Conservation (phyloP, 2,329 filamentous ascomycete genomes). For the Trichoderma lentiforme region DNA sequence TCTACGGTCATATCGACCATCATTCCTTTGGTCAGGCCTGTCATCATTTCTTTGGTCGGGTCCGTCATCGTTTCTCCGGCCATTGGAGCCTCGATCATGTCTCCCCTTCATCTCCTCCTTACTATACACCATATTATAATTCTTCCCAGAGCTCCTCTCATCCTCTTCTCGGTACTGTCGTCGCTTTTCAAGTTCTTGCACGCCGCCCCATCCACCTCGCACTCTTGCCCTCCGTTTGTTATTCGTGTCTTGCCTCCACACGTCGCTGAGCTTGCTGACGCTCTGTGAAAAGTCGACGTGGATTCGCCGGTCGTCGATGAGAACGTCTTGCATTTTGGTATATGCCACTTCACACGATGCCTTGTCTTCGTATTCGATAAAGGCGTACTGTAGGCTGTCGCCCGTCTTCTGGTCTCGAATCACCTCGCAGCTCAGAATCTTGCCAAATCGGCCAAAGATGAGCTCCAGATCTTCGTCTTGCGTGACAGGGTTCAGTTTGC, state of each 20-base stretch:
- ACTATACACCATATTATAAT: conserved; percentile 80
- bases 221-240: conserved; percentile 63
- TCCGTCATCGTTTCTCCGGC: conserved; percentile 20
- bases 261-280: conserved; percentile 80
- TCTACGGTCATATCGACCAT: conserved; percentile 15
- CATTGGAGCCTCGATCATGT: conserved; percentile 28
- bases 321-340: conserved; percentile 96
- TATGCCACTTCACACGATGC: conserved; percentile 91
- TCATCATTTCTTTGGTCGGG: conserved; percentile 19
- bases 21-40: conserved; percentile 19
- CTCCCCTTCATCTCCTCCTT: conserved; percentile 62
- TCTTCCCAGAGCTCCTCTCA: conserved; percentile 41
- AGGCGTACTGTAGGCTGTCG: conserved; percentile 94
- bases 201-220: conserved; percentile 84
- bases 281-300: conserved; percentile 99
- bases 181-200: conserved; percentile 82
- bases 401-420: conserved; percentile 92
- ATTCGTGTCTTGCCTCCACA: conserved; percentile 84
- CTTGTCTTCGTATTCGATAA: conserved; percentile 94
- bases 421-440: conserved; percentile 91
- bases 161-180: conserved; percentile 79
- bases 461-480: conserved; percentile 90
- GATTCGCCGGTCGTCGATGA: conserved; percentile 96
- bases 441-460: conserved; percentile 95
- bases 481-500: conserved; percentile 96